Evolutionary conservation across 176 grass and related monocot genomes (phyloP).

Genomic region (Saccharum officinarum): DNA sequence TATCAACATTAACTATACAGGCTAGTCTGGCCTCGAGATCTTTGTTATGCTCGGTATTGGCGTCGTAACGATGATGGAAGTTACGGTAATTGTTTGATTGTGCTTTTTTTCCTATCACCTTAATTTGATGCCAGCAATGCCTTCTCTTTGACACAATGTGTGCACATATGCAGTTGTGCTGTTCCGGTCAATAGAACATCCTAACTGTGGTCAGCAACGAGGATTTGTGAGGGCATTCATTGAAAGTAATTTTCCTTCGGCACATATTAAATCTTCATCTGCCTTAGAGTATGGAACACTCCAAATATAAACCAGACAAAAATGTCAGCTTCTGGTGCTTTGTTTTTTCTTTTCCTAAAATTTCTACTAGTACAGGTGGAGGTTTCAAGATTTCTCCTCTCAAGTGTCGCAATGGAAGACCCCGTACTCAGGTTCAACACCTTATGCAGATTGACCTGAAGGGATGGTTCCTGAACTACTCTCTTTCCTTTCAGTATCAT

Average conservation of each 20-base stretch:
- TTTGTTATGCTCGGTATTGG: constrained; percentile 98
- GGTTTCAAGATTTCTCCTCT: constrained; percentile 96
- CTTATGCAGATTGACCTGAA: constrained; percentile 94
- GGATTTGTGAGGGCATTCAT: constrained; percentile 94
- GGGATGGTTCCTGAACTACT: constrained; percentile 88
- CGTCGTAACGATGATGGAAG: constrained; percentile 97
- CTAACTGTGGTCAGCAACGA: constrained; percentile 66
- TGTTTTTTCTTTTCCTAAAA: constrained; percentile 22
- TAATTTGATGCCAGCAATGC: constrained; percentile 14
- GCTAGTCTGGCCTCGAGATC: constrained; percentile 93
- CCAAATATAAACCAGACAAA: constrained; percentile 13
- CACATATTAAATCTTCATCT: constrained; percentile 31
- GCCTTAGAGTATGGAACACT: constrained; percentile 5
- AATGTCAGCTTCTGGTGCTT: not conserved
- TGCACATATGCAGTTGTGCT: constrained; percentile 69
- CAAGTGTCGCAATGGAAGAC: constrained; percentile 69
- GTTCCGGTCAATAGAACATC: constrained; percentile 79
- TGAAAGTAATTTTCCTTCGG: constrained; percentile 67
- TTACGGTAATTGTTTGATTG: constrained; percentile 62
- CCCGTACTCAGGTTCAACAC: constrained; percentile 88
- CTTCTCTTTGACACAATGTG: constrained; percentile 16
- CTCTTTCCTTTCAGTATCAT: constrained; percentile 80
- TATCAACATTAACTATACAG: constrained; percentile 40
- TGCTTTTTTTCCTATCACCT: not conserved
- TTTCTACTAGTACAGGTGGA: constrained; percentile 66